These are phyloP conservation scores for Pugionium cornutum DNA, from an alignment of 345 rosid species.

Conservation along the genomic window DNA sequence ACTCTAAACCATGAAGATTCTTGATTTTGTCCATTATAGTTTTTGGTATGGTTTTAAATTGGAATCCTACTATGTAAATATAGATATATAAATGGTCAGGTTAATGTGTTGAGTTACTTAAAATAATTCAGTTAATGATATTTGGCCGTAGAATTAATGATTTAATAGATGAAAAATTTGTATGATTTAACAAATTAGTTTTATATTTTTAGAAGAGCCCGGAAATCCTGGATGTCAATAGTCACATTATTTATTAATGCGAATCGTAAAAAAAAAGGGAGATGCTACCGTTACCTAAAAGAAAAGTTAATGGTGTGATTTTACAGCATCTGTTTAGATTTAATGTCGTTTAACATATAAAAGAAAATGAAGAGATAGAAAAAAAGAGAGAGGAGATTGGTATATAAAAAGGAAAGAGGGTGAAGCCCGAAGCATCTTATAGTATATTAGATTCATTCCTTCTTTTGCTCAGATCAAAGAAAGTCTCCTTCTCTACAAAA, in stretches of 20 bases:
- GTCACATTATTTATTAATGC: constrained; percentile 29
- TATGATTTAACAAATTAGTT: constrained; percentile 8
- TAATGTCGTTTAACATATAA: too few species aligned
- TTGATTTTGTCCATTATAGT: background rate
- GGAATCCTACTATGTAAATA: too few species aligned
- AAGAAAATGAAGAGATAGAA: background rate
- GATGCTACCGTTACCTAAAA: constrained; percentile 40
- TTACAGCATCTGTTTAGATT: constrained; percentile 23
- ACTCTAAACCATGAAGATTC: background rate
- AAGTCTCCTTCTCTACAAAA: constrained; percentile 19
- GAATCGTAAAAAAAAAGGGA: constrained; percentile 30
- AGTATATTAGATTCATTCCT: constrained; percentile 40
- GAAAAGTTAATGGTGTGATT: constrained; percentile 31
- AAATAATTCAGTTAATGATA: too few species aligned
- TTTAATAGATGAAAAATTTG: constrained; percentile 5
- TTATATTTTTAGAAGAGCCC: background rate
- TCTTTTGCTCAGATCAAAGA: constrained; percentile 38
- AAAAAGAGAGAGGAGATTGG: constrained; percentile 16
- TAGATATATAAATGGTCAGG: background rate
- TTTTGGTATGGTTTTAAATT: background rate
- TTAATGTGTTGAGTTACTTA: background rate
- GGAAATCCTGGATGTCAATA: constrained; percentile 38
- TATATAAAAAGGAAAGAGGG: constrained; percentile 39
- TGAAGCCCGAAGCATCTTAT: constrained; percentile 41
- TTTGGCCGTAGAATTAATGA: background rate